A percentile compares a stretch with the other conserved stretches of the same genome.
phyloP scores from a whole-genome alignment of 129 eudicot genomes.

The Centrapalus pauciflorus region DNA sequence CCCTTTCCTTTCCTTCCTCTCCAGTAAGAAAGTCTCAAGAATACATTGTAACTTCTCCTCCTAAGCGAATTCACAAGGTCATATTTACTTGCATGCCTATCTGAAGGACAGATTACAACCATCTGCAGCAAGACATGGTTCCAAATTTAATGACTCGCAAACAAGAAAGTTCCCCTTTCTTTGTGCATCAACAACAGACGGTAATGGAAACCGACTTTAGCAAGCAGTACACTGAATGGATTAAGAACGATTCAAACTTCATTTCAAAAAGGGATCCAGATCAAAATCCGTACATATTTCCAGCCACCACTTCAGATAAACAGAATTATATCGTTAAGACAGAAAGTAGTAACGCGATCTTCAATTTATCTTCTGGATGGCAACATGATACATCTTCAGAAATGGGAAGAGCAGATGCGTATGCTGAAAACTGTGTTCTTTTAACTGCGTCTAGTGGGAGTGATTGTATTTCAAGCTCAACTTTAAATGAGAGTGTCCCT shows the following conservation, averaged over 20 bases:
- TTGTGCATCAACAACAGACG: conserved; percentile 18
- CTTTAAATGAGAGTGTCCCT: conserved; percentile 12
- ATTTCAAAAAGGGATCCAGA: not conserved
- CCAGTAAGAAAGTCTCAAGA: no score
- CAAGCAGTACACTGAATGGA: conserved; percentile 23
- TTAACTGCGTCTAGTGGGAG: not conserved
- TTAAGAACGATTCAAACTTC: conserved; percentile 11
- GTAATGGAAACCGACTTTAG: conserved; percentile 3
- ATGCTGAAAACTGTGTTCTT: not conserved
- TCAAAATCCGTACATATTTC: not conserved
- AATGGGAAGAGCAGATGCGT: not conserved
- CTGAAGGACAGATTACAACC: conserved; percentile 5
- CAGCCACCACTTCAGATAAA: conserved; percentile 12
- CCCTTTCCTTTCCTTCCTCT: no score
- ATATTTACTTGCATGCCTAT: conserved; percentile 15
- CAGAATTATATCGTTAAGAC: not conserved
- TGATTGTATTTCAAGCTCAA: conserved; percentile 1
- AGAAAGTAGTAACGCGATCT: conserved; percentile 3
- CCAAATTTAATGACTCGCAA: not conserved
- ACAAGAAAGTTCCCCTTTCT: conserved; percentile 25
- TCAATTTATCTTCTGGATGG: not conserved
- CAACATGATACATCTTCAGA: not conserved
- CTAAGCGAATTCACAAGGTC: not conserved
- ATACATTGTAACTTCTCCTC: no score
- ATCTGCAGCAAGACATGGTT: conserved; percentile 14